phyloP scores from a whole-genome alignment of 169 alveolate genomes.

The Plasmodium relictum region DNA sequence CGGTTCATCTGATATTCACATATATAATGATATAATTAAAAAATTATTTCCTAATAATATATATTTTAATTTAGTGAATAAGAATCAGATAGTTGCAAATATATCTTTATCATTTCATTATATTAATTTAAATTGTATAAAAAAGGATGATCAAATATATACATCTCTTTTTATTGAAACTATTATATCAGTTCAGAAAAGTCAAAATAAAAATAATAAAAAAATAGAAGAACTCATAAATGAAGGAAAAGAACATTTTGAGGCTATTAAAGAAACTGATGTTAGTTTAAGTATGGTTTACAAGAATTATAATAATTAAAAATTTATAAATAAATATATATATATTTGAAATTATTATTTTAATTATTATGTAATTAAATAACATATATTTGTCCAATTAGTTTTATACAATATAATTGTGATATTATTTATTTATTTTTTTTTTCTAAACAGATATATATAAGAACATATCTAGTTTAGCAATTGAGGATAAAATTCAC shows the following conservation, averaged over 20 bases:
- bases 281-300: conserved; percentile 42
- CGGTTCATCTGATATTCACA: conserved; percentile 61
- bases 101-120: conserved; percentile 56
- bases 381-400: background rate
- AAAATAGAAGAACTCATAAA: conserved; percentile 49
- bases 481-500: conserved; percentile 61
- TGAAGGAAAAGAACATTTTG: conserved; percentile 45
- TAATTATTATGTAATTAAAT: background rate
- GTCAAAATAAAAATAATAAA: conserved; percentile 45
- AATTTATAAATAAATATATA: background rate
- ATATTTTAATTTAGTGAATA: conserved; percentile 43
- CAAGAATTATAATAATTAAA: background rate
- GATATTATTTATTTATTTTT: background rate
- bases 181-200: conserved; percentile 65
- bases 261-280: conserved; percentile 58
- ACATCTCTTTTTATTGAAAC: conserved; percentile 68
- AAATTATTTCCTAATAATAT: conserved; percentile 48
- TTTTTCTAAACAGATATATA: conserved; percentile 30
- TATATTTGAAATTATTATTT: background rate
- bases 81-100: conserved; percentile 64
- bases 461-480: conserved; percentile 46
- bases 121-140: conserved; percentile 64
- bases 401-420: too few relatives aligned
- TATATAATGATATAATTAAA: conserved; percentile 60
- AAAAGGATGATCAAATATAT: conserved; percentile 61